Evolutionary conservation across 2,329 filamentous ascomycete species (phyloP), one percentile per base, ranked within the genome.

Genomic region (Onygena corvina): DNA sequence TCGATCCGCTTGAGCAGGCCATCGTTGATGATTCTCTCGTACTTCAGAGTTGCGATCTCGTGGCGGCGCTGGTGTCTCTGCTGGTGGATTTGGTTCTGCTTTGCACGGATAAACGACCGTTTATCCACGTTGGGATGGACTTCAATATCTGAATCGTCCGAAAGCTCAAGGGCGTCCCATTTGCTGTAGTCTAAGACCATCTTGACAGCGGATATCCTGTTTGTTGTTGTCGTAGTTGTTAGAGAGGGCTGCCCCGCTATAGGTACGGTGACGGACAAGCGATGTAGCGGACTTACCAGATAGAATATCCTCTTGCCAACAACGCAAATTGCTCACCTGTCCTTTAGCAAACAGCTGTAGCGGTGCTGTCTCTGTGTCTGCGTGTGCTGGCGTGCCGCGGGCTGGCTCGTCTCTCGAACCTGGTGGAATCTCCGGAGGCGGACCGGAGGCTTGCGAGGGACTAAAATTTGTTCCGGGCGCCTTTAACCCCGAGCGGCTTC

Each of bases 41-140:
- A 96, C 69, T 90, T 90, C 58, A 92, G 76, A 4, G 87, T 92
- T 60, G 85, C 82, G 64, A 98, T 96, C 61, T 94, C 83, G 59
- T 85, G 81, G 64, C 84, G 86, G 50, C 92, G 83, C 61, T 93
- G 84, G 57, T 81, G 75, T 49, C 92, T 83, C 65, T 95, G 84
- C 62, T 89, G 81, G 67, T 98, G 92, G 60, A 98, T 98, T 70
- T 98, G 89, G 59, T 82, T 84, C 72, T 96, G 92, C 71, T 98
- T 98, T 56, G 92, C 93, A 57, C 90, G 86, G 66, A 98, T 98
- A 69, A 98, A 98, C 53, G 90, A 96, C 47, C 84, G 80, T 69
- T 98, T 98, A 72, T 98, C 92, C 65, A 98, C 92, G 65, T 98
- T 98, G 53, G 92, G 92, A 68, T 98, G 92, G 47, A 96, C 92